Percentiles rank a stretch among this genome's conserved stretches.
Conservation (phyloP, 148 eudicot species). For the Camellia japonica region DNA sequence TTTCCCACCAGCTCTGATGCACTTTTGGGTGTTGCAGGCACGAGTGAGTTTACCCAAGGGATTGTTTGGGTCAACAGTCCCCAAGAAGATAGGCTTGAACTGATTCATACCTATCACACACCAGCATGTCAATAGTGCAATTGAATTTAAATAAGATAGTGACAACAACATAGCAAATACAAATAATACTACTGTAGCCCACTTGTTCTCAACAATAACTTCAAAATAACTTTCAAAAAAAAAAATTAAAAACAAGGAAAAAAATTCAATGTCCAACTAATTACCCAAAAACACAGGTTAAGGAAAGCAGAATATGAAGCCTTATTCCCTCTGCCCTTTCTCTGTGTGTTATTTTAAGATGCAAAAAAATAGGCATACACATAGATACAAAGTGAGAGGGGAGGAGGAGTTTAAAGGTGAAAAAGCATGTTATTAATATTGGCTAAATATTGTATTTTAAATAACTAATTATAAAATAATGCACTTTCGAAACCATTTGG, state of each 20-base stretch:
- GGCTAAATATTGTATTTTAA: no score
- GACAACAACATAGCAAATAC: background rate
- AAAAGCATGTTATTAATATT: no score
- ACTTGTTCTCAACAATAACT: background rate
- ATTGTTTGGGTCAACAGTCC: constrained; percentile 83
- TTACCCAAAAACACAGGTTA: background rate
- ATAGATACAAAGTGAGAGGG: no score
- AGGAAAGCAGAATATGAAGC: background rate
- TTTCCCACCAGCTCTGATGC: constrained; percentile 96
- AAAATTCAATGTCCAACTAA: background rate
- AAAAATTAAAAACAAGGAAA: background rate
- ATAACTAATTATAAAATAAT: no score
- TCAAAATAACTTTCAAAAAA: background rate
- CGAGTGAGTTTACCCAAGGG: constrained; percentile 73
- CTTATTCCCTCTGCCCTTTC: background rate
- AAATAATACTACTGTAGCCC: background rate
- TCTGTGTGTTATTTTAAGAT: background rate
- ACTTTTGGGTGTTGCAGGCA: constrained; percentile 97
- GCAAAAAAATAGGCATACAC: background rate
- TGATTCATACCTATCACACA: constrained; percentile 84
- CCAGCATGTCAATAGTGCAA: background rate
- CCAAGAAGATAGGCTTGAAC: constrained; percentile 91
- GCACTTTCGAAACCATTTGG: no score
- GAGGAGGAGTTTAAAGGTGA: no score
- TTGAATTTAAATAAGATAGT: background rate